phyloP scores from a whole-genome alignment of 2,329 filamentous ascomycete genomes.

The Epicoccum nigrum region DNA sequence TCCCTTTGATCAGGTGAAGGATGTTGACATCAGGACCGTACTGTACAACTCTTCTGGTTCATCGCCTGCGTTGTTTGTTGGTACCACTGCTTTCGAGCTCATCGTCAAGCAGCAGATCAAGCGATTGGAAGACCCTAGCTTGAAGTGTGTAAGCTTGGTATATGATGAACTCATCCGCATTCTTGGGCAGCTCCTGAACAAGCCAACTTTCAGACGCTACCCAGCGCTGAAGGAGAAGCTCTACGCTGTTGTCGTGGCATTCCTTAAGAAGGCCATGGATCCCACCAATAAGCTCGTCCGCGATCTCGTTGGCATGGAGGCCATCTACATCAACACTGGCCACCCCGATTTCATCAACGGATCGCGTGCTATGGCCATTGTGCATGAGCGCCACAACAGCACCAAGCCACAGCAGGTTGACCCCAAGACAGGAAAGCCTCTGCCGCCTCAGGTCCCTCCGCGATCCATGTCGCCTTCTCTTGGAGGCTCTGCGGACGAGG shows the following conservation, averaged over 20 bases:
- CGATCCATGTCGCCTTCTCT: slow-evolving; percentile 79
- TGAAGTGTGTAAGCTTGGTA: slow-evolving; percentile 96
- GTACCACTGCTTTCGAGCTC: slow-evolving; percentile 96
- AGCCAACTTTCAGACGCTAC: slow-evolving; percentile 89
- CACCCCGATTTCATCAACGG: slow-evolving; percentile 98
- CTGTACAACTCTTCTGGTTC: slow-evolving; percentile 99
- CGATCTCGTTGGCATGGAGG: slow-evolving; percentile 93
- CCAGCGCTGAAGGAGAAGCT: slow-evolving; percentile 97
- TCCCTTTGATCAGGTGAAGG: slow-evolving; percentile 96
- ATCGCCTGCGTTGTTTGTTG: slow-evolving; percentile 94
- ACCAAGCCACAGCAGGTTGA: slow-evolving; percentile 91
- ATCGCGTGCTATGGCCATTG: slow-evolving; percentile 95
- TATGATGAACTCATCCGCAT: slow-evolving; percentile 98
- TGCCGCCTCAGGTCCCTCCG: slow-evolving; percentile 70
- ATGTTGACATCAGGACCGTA: slow-evolving; percentile 94
- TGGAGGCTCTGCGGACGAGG: slow-evolving; percentile 53
- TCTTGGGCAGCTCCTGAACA: slow-evolving; percentile 84
- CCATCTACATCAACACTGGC: slow-evolving; percentile 97
- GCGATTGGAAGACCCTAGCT: slow-evolving; percentile 90
- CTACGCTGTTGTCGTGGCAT: slow-evolving; percentile 85
- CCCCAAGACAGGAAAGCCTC: slow-evolving; percentile 96
- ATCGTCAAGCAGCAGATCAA: slow-evolving; percentile 99
- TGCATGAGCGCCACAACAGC: slow-evolving; percentile 87
- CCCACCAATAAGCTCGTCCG: slow-evolving; percentile 96
- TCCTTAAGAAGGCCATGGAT: slow-evolving; percentile 99